phyloP scores from a whole-genome alignment of 139 green algal species.

The Tetratostichococcus sp. region DNA sequence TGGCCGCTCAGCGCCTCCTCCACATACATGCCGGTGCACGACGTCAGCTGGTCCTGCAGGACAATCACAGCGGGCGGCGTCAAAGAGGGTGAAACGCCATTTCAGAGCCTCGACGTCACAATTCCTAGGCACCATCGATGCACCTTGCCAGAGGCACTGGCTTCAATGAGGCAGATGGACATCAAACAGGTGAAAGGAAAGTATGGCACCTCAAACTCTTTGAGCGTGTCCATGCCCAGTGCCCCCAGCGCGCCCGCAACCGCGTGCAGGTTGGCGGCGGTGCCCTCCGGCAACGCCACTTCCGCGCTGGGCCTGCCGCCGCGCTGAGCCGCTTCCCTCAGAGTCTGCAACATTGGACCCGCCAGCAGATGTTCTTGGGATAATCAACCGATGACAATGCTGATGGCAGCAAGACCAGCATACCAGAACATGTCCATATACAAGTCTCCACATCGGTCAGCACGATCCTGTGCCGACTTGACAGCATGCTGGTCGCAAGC shows the following conservation, averaged over 20 bases:
- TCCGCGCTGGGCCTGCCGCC: constrained; percentile 4
- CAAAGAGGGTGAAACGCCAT: no score
- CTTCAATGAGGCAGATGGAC: no score
- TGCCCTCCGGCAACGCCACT: background rate
- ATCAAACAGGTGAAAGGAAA: background rate
- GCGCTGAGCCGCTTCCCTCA: constrained; percentile 14
- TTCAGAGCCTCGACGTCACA: no score
- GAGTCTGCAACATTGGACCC: background rate
- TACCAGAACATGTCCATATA: no score
- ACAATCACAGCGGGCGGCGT: no score
- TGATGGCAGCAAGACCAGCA: no score
- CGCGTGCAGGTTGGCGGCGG: background rate
- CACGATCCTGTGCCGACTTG: no score
- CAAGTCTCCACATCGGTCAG: no score
- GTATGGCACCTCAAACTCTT: constrained; percentile 81
- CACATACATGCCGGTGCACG: constrained; percentile 70
- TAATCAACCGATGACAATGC: no score
- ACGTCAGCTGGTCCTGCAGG: constrained; percentile 65
- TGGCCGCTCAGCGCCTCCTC: constrained; percentile 77
- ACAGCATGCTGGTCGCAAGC: background rate
- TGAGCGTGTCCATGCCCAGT: constrained; percentile 55
- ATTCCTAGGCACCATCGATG: no score
- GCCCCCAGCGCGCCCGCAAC: constrained; percentile 29
- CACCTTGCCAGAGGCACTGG: no score
- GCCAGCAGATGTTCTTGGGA: background rate